Conservation (phyloP, 1,284 basidiomycete species). For the Pisolithus thermaeus region DNA sequence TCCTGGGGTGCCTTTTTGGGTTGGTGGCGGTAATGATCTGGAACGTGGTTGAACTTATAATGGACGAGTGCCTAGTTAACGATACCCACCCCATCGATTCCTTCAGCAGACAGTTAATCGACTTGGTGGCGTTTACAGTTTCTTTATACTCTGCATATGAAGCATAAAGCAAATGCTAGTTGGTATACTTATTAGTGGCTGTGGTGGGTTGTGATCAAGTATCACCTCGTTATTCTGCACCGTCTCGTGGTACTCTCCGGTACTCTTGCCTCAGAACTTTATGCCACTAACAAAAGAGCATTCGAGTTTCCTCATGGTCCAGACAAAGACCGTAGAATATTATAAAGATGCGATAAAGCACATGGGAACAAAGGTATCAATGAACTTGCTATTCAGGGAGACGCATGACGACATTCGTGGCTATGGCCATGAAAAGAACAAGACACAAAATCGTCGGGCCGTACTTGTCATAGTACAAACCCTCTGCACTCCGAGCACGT, state of each 20-base stretch:
- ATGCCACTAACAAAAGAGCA: too few species aligned
- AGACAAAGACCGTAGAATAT: too few species aligned
- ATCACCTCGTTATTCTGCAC: not conserved
- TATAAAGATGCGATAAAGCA: not conserved
- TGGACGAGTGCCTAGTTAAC: constrained; percentile 11
- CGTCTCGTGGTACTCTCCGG: too few species aligned
- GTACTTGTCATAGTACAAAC: constrained; percentile 84
- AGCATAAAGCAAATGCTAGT: not conserved
- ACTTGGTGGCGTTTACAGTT: constrained; percentile 13
- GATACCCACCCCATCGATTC: constrained; percentile 11
- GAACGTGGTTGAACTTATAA: constrained; percentile 7
- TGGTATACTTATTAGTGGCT: not conserved
- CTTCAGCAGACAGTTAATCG: constrained; percentile 12
- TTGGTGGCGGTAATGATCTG: constrained; percentile 9
- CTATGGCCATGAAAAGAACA: constrained; percentile 65
- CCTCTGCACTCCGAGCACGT: constrained; percentile 68
- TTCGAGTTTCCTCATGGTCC: too few species aligned
- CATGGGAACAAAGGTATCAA: not conserved
- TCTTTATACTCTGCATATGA: not conserved
- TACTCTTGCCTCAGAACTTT: too few species aligned
- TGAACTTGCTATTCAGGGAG: constrained; percentile 37
- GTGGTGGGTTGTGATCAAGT: not conserved
- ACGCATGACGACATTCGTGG: constrained; percentile 70
- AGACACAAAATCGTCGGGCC: constrained; percentile 78
- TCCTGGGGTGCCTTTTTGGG: not conserved